These are phyloP conservation scores for Macrocybe gigantea DNA, from an alignment of 768 basidiomycete genomes.

Conservation along the genomic window DNA sequence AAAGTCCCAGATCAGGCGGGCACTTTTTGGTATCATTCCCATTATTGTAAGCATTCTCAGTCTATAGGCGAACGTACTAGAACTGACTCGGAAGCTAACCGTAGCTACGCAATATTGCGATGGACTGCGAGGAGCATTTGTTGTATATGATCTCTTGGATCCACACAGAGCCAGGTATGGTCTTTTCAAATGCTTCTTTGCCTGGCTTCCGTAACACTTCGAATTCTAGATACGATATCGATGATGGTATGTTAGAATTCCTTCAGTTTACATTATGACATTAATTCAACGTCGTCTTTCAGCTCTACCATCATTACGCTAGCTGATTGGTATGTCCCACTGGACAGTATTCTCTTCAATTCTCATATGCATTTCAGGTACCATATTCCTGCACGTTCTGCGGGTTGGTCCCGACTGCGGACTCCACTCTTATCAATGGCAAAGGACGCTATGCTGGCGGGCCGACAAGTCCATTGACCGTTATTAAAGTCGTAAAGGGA, in stretches of 20 bases:
- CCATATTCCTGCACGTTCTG: slow-evolving; percentile 19
- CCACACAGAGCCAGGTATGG: slow-evolving; percentile 23
- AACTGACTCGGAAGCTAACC: neutral
- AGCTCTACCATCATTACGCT: slow-evolving; percentile 43
- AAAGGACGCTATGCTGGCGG: slow-evolving; percentile 36
- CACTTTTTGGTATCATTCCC: slow-evolving; percentile 18
- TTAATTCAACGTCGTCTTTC: neutral
- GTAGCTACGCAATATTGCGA: slow-evolving; percentile 49
- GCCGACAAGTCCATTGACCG: slow-evolving; percentile 26
- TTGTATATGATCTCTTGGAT: slow-evolving; percentile 37
- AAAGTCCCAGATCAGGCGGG: slow-evolving; percentile 25
- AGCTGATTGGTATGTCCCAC: slow-evolving; percentile 36
- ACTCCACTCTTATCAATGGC: slow-evolving; percentile 41
- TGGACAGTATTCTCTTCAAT: neutral
- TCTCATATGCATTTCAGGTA: slow-evolving; percentile 17
- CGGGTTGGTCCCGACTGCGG: slow-evolving; percentile 23
- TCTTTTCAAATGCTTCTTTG: neutral
- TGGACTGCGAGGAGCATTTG: slow-evolving; percentile 42
- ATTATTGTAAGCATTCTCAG: slow-evolving; percentile 3
- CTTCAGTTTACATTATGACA: neutral
- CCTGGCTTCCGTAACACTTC: neutral
- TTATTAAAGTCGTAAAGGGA: slow-evolving; percentile 30
- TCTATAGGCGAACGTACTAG: neutral
- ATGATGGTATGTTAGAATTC: slow-evolving; percentile 30
- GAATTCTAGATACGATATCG: slow-evolving; percentile 26